phyloP scores from a whole-genome alignment of 345 rosid genomes.

The Euphorbia lathyris region DNA sequence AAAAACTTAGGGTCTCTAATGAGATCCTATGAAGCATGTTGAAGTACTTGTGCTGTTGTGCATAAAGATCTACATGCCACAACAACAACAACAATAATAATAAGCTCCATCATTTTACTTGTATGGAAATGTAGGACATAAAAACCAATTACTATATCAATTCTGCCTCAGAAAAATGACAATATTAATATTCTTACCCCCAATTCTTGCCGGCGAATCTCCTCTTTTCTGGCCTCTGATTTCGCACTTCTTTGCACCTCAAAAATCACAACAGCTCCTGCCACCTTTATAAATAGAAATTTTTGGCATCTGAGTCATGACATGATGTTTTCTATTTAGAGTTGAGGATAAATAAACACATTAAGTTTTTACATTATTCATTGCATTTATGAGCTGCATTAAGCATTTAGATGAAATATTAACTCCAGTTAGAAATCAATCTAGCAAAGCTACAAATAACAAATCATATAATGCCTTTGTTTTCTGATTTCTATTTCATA shows the following conservation, averaged over 20 bases:
- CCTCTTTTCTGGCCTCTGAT: constrained; percentile 89
- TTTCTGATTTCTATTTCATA: background rate
- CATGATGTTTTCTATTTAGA: background rate
- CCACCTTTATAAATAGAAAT: constrained; percentile 49
- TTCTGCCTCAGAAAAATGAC: background rate
- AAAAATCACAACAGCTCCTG: constrained; percentile 69
- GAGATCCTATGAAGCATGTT: background rate
- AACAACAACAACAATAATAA: background rate
- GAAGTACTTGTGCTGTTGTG: background rate
- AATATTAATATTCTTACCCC: constrained; percentile 47
- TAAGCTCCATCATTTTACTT: background rate
- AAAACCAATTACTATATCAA: background rate
- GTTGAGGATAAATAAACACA: background rate
- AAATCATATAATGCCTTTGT: background rate
- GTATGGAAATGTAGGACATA: background rate
- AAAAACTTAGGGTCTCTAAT: background rate
- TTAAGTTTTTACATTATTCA: background rate
- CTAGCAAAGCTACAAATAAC: background rate
- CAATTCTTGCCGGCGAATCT: constrained; percentile 58
- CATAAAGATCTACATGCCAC: background rate
- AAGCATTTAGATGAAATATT: background rate
- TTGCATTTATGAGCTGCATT: background rate
- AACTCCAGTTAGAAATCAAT: background rate
- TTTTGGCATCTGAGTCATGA: constrained; percentile 11
- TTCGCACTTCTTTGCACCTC: constrained; percentile 90